phyloP scores from a whole-genome alignment of 208 protist genomes.

The Trichomonas tenax region DNA sequence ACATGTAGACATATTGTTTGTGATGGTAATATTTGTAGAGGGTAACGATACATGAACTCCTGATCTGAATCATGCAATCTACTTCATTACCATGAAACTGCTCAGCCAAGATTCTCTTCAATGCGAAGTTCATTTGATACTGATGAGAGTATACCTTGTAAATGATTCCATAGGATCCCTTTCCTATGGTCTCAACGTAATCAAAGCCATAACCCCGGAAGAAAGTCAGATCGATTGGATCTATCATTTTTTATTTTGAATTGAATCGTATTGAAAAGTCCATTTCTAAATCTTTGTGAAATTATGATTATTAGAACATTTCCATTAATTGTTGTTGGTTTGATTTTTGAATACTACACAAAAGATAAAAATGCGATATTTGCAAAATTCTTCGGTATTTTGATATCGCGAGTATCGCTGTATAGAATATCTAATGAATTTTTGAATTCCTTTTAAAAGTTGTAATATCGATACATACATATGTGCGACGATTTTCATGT shows the following conservation, averaged over 20 bases:
- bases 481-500: too few relatives aligned
- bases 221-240: background rate
- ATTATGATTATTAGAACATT: too few relatives aligned
- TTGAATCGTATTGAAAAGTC: too few relatives aligned
- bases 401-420: too few relatives aligned
- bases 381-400: too few relatives aligned
- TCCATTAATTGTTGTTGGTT: too few relatives aligned
- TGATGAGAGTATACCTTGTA: background rate
- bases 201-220: background rate
- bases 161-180: background rate
- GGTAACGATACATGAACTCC: background rate
- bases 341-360: too few relatives aligned
- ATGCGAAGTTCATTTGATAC: background rate
- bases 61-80: background rate
- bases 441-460: too few relatives aligned
- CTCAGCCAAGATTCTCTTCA: background rate
- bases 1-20: background rate
- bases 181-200: background rate
- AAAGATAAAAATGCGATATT: too few relatives aligned
- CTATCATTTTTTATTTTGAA: background rate
- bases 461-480: too few relatives aligned
- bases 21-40: background rate
- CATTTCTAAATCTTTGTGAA: too few relatives aligned
- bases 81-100: background rate
- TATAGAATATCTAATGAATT: too few relatives aligned